Evolutionary conservation across 768 basidiomycete species (phyloP), one percentile per base, ranked within the genome.

Genomic region (Gloeostereum incarnatum): DNA sequence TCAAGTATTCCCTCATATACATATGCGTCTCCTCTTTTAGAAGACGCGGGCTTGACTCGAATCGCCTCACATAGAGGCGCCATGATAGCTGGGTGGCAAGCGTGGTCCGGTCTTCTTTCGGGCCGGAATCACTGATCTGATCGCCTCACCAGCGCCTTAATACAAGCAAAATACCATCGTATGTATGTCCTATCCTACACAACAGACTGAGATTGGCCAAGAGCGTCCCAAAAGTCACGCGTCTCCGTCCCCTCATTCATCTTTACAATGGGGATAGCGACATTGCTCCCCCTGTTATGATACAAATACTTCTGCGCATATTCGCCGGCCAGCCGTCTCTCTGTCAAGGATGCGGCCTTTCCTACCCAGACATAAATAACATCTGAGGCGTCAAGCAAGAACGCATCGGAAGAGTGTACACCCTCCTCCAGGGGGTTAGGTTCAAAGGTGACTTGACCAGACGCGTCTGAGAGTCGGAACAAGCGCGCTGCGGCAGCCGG

Each of bases 281-380:
- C 62, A 7, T 40, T 46, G 11, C 45, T 54, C 11, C 44, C 45
- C 18, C 36, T 44, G 45, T 58, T 61, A 21, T 66, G 46, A 42
- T 74, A 56, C 39, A 81, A 51, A 51, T 75, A 78, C 22, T 43
- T 52, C 49, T 75, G 75, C 5, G 75, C 76, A 41, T 78, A 74
- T 46, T 75, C 69, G 10, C 73, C 32, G 3, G 73, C 68, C 18
- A 78, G 58, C 5, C 75, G 61, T 32, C 61, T 55, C 47, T 75
- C 74, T 17, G 55, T 60, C 40, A 68, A 49, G 20, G 69, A 68
- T 21, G 73, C 66, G 3, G 58, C 48, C 6, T 55, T 62, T 4
- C 78, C 78, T 17, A 81, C 57, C 78, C 78, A 81, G 17, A 75
- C 60, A 45, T 74, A 80, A 23, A 80, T 52, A 2, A 65, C 63